These are phyloP conservation scores for Candida fluviatilis DNA, from an alignment of 805 yeast genomes.

Conservation along the genomic window DNA sequence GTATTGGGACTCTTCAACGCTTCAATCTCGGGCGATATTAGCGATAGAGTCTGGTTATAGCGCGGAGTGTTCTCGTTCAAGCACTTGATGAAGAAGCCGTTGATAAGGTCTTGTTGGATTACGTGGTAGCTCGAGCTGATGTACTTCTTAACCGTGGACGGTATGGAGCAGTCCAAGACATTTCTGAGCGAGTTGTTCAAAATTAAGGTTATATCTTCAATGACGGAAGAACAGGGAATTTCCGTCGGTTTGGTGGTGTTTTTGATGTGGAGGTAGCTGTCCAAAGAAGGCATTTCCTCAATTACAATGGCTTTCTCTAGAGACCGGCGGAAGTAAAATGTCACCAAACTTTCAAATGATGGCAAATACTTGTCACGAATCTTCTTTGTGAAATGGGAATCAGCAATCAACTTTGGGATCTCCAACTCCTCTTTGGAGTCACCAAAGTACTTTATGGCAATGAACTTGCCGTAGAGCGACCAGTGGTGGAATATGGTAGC, in stretches of 20 bases:
- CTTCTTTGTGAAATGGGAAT: conserved; percentile 55
- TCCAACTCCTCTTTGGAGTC: conserved; percentile 21
- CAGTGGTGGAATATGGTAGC: conserved; percentile 80
- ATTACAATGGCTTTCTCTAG: conserved; percentile 75
- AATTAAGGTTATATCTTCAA: conserved; percentile 79
- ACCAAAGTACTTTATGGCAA: conserved; percentile 58
- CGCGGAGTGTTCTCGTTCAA: conserved; percentile 39
- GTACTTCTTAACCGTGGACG: conserved; percentile 49
- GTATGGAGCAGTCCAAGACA: conserved; percentile 69
- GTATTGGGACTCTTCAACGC: conserved; percentile 15
- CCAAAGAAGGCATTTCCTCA: conserved; percentile 66
- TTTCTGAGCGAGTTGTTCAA: conserved; percentile 64
- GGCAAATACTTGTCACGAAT: conserved; percentile 51
- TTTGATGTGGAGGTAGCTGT: conserved; percentile 28
- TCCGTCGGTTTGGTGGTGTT: conserved; percentile 35
- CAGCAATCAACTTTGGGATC: conserved; percentile 49
- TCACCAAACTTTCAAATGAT: conserved; percentile 58
- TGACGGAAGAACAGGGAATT: conserved; percentile 73
- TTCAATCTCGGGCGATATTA: conserved; percentile 11
- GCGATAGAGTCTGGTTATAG: conserved; percentile 29
- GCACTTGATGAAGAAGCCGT: conserved; percentile 38
- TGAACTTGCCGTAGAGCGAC: conserved; percentile 73
- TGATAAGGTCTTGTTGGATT: conserved; percentile 60
- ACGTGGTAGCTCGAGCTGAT: conserved; percentile 53
- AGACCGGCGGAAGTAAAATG: conserved; percentile 70